A percentile compares a stretch with the other conserved stretches of the same genome.
Conservation (phyloP, 202 grass and related monocot genomes). For the Setaria viridis region DNA sequence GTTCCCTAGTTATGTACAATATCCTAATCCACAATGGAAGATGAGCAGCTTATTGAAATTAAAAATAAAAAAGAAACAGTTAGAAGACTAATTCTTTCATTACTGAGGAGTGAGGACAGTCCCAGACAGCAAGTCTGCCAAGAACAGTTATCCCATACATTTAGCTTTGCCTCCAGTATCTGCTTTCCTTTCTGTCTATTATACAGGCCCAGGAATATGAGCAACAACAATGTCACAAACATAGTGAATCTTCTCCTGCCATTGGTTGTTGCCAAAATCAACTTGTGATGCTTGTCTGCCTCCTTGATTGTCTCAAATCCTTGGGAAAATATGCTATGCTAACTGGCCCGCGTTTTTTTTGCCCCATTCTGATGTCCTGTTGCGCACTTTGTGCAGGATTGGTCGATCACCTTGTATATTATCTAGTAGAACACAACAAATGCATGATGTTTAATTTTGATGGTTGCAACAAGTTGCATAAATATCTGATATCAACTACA, state of each 20-base stretch:
- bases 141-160: too few species aligned
- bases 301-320: constrained; percentile 15
- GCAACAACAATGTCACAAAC: background rate
- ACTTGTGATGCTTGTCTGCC: constrained; percentile 2
- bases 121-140: too few species aligned
- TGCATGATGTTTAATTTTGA: constrained; percentile 4
- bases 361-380: background rate
- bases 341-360: background rate
- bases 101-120: too few species aligned
- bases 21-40: too few species aligned
- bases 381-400: background rate
- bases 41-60: too few species aligned
- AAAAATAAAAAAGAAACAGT: too few species aligned
- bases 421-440: constrained; percentile 1
- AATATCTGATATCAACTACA: constrained; percentile 20
- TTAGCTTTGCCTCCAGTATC: background rate
- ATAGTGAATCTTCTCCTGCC: constrained; percentile 2
- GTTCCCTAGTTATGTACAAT: too few species aligned
- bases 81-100: too few species aligned
- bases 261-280: constrained; percentile 17
- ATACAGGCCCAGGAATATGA: background rate
- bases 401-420: constrained; percentile 10
- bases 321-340: constrained; percentile 6
- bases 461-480: constrained; percentile 5
- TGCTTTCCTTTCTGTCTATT: constrained; percentile 10